Evolutionary conservation across 352 stramenopile species (phyloP).

Genomic region (Thraustochytrium striatum): DNA sequence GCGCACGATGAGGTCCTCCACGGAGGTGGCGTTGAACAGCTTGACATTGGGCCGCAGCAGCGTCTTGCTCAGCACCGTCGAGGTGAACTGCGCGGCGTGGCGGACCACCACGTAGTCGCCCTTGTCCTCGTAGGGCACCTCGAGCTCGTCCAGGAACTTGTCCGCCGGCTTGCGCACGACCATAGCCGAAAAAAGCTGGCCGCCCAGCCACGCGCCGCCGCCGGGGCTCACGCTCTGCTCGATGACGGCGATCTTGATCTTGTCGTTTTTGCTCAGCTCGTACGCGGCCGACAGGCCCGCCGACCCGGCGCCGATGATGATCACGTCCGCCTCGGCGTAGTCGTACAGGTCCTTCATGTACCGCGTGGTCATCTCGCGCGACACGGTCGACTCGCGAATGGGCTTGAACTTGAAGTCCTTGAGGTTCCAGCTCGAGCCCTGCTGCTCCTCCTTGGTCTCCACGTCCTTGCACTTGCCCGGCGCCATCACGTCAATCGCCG

Average conservation of each 20-base stretch:
- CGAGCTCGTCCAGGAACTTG: slow-evolving; percentile 65
- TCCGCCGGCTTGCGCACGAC: slow-evolving; percentile 66
- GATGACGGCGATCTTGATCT: slow-evolving; percentile 63
- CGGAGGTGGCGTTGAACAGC: slow-evolving; percentile 68
- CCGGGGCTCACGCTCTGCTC: slow-evolving; percentile 64
- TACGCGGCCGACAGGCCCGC: slow-evolving; percentile 63
- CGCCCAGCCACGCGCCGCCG: slow-evolving; percentile 63
- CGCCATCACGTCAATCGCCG: too few species aligned
- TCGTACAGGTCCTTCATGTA: slow-evolving; percentile 73
- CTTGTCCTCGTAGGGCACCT: slow-evolving; percentile 65
- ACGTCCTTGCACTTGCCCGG: too few species aligned
- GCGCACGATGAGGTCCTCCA: slow-evolving; percentile 67
- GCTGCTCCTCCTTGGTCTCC: too few species aligned
- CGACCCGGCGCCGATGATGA: slow-evolving; percentile 65
- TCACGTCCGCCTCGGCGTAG: slow-evolving; percentile 65
- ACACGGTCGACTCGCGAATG: slow-evolving; percentile 65
- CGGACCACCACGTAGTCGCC: slow-evolving; percentile 67
- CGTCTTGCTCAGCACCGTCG: slow-evolving; percentile 65
- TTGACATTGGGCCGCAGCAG: slow-evolving; percentile 64
- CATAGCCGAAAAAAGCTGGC: slow-evolving; percentile 67
- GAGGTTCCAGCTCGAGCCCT: too few species aligned
- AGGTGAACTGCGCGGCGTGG: slow-evolving; percentile 65
- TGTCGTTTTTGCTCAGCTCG: slow-evolving; percentile 64
- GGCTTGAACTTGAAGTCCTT: slow-evolving; percentile 52
- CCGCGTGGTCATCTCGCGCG: slow-evolving; percentile 66